Conservation (phyloP, 2,329 filamentous ascomycete species). For the Diplodia corticola region DNA sequence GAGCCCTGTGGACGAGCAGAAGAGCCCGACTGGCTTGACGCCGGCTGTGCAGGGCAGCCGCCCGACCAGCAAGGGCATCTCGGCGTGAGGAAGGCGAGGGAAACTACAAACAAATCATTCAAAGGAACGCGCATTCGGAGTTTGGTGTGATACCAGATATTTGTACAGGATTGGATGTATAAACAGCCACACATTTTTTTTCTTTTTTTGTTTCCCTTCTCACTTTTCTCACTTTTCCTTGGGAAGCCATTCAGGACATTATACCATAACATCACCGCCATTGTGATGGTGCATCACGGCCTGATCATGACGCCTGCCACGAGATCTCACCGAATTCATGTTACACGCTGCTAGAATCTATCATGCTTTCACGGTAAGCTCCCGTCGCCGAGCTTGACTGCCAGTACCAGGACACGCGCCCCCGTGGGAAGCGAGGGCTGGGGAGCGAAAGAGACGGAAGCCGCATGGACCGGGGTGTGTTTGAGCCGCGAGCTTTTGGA, state of each 20-base stretch:
- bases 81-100: background rate
- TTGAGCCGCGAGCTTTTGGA: conserved; percentile 13
- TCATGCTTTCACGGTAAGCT: conserved; percentile 9
- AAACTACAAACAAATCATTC: conserved; percentile 12
- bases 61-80: conserved; percentile 20
- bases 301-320: background rate
- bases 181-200: conserved; percentile 16
- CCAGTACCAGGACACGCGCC: background rate
- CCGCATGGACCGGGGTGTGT: background rate
- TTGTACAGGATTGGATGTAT: conserved; percentile 22
- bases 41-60: background rate
- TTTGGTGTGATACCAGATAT: conserved; percentile 22
- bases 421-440: background rate
- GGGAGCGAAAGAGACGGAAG: background rate
- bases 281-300: background rate
- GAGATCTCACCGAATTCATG: background rate
- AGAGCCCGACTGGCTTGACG: background rate
- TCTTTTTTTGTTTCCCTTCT: background rate
- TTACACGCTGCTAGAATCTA: conserved; percentile 12
- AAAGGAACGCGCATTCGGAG: conserved; percentile 7
- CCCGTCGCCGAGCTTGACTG: background rate
- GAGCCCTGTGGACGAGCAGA: background rate
- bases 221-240: background rate
- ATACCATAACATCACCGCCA: conserved; percentile 11
- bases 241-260: conserved; percentile 15